Conservation (phyloP, 352 stramenopile species). For the Phytophthora capsici region DNA sequence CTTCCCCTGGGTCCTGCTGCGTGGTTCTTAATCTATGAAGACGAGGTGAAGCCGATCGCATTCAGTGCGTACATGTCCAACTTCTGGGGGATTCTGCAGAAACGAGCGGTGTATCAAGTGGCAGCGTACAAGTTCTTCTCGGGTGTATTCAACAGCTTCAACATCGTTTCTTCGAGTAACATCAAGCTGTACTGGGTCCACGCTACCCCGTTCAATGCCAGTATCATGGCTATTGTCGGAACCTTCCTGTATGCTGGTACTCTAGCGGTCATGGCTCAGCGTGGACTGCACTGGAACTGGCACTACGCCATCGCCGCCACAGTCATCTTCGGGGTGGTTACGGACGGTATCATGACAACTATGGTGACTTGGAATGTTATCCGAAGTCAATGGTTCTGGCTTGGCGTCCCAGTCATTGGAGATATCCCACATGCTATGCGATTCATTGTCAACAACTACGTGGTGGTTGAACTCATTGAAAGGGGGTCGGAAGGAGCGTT, state of each 20-base stretch:
- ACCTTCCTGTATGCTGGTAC: conserved; percentile 51
- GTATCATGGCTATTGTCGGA: conserved; percentile 53
- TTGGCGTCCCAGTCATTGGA: conserved; percentile 49
- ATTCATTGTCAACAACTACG: conserved; percentile 62
- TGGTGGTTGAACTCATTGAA: conserved; percentile 58
- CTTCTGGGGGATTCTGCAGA: conserved; percentile 61
- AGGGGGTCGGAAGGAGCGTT: conserved; percentile 54
- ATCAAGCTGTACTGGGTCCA: conserved; percentile 64
- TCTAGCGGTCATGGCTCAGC: conserved; percentile 48
- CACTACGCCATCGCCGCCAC: conserved; percentile 47
- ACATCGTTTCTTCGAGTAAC: conserved; percentile 52
- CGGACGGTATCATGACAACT: conserved; percentile 58
- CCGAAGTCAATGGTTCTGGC: conserved; percentile 69
- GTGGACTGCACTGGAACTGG: conserved; percentile 61
- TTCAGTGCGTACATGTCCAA: conserved; percentile 39
- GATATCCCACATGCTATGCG: conserved; percentile 49
- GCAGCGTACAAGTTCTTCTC: conserved; percentile 68
- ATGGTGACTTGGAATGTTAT: conserved; percentile 52
- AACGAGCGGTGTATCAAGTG: conserved; percentile 62
- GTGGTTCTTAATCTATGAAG: conserved; percentile 33
- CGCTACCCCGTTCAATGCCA: conserved; percentile 58
- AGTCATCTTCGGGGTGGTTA: conserved; percentile 37
- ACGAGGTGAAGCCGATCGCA: conserved; percentile 23
- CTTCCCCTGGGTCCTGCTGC: conserved; percentile 34
- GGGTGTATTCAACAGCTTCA: conserved; percentile 65